Base-by-base conservation (phyloP, 352 stramenopile genomes). In the Phytophthora macrochlamydospora region DNA sequence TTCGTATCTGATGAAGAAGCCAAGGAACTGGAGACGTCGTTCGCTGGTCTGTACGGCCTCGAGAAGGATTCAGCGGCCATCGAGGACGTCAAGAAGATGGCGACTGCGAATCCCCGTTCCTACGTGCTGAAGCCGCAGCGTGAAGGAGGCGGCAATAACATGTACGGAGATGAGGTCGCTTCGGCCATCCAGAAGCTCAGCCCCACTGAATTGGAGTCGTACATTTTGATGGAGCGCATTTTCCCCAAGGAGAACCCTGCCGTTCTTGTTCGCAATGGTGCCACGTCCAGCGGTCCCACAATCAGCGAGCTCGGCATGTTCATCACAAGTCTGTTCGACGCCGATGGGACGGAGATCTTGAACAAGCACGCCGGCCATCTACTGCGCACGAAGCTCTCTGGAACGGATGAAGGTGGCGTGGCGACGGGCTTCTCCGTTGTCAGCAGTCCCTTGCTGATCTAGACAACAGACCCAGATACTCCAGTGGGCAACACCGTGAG, bases 101-200 rank as follows among this genome's bases (percentile, higher is more conserved):
- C 84, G 11, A 71, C 84, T 7, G 65, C 70, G 3, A 92, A 93
- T 49, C 72, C 85, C 0, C 69, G 75, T 9, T 86, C 79, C 5
- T 99, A 92, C 67, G 97, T 99, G 13, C 73, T 99, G 29, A 99
- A 99, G 83, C 97, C 97, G 3, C 97, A 99, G 83, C 94, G 97
- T 29, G 97, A 99, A 75, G 97, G 97, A 24, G 97, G 97, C 56
- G 97, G 97, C 30, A 99, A 99, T 76, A 99, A 99, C 62, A 79
- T 98, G 50, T 99, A 99, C 69, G 97, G 96, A 9, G 78, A 97
- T 18, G 81, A 98, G 24, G 79, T 99, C 18, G 83, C 84, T 9
- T 48, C 83, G 3, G 94, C 93, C 24, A 85, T 99, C 35, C 58
- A 85, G 64, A 87, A 63, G 37, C 87, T 95, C 75, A 87, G 69